Base-by-base conservation (phyloP, 495 filamentous ascomycete species). In the Ramalina intermedia region DNA sequence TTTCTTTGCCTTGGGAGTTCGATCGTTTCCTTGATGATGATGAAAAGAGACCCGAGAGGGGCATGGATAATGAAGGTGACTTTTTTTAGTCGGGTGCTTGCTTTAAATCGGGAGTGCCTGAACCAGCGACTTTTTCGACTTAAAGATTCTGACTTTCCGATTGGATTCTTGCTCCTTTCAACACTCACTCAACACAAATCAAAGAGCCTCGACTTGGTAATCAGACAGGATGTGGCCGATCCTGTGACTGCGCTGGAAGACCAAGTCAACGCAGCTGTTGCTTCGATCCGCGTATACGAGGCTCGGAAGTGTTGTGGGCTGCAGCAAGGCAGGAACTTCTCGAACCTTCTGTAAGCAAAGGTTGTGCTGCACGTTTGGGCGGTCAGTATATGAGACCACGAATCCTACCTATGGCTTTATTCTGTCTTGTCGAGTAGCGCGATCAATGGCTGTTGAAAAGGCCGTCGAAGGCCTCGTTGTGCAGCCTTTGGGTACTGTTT, bases 21-120 rank as follows among this genome's bases (percentile, higher is more conserved):
- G 51, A 47, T 37, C 42, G 46, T 41, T 57, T 58, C 9, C 57
- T 55, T 35, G 60, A 55, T 37, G 66, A 60, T 49, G 57, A 68
- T 58, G 63, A 62, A 56, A 69, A 67, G 50, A 63, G 35, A 47
- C 56, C 55, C 51, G 61, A 56, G 58, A 66, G 60, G 54, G 62
- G 59, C 63, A 66, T 65, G 51, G 54, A 48, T 56, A 44, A 51
- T 44, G 37, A 41, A 52, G 41, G 35, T 21, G 45, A 35, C 20
- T 47, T 21, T 37, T 17, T 41, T 21, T 47, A 18, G 26, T 47
- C 40, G 47, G 37, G 18, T 41, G 21, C 20, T 21, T 41, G 38
- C 37, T 27, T 49, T n/a, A 42, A 16, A 23, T 42, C 20, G 37
- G 47, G n/a, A 21, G 13, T 27, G 44, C 44, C 33, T 13, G 29